These are phyloP conservation scores for Microdochium paspali DNA, from an alignment of 2,329 filamentous ascomycete genomes.

Conservation along the genomic window DNA sequence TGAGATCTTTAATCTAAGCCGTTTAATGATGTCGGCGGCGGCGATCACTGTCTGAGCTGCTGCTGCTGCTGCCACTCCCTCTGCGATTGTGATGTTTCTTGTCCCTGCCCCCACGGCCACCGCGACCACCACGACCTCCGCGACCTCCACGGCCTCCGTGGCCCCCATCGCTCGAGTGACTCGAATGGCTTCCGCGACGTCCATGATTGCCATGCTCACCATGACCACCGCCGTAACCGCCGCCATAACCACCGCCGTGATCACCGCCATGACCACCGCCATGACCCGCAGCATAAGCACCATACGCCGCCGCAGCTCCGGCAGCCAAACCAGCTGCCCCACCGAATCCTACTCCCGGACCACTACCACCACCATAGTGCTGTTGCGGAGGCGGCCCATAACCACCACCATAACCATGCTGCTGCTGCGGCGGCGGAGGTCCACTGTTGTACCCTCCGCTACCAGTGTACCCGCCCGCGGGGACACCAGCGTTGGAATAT, in stretches of 20 bases:
- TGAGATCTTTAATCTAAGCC: no score
- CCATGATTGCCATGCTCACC: neutral
- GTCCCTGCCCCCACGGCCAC: neutral
- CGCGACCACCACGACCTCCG: neutral
- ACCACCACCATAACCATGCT: neutral
- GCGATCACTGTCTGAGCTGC: neutral
- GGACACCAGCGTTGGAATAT: neutral
- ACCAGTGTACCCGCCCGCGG: neutral
- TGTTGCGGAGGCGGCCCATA: no score
- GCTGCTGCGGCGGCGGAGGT: neutral
- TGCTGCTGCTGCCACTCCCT: neutral
- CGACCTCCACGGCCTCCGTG: neutral
- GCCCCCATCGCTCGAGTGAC: no score
- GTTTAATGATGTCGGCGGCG: no score
- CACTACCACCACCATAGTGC: no score
- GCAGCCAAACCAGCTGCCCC: no score
- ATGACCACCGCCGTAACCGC: neutral
- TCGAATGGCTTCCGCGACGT: no score
- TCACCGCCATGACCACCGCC: no score
- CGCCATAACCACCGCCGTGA: neutral
- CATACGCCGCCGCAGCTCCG: no score
- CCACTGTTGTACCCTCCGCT: neutral
- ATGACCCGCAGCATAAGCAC: no score
- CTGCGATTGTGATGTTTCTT: neutral
- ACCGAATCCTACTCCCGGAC: no score